Conservation (phyloP, 2,329 filamentous ascomycete species). For the Colletotrichum lini region DNA sequence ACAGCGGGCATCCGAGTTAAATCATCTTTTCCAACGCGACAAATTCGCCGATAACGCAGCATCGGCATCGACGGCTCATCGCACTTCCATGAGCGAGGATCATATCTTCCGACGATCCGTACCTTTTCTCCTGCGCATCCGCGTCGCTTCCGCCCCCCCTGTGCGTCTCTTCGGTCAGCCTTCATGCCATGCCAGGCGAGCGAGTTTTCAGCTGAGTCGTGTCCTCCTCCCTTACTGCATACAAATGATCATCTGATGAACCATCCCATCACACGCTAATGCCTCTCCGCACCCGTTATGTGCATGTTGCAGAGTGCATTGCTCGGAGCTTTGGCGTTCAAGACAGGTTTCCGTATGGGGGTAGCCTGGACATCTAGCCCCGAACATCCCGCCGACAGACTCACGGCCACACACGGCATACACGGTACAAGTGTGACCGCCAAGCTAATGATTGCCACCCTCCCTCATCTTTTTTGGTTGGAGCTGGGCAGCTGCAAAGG, state of each 20-base stretch:
- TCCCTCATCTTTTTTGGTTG: not conserved
- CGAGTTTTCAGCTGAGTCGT: constrained; percentile 10
- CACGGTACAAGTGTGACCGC: not conserved
- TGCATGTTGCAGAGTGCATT: constrained; percentile 22
- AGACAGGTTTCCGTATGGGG: constrained; percentile 6
- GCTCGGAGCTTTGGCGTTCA: not conserved
- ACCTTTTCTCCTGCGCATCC: constrained; percentile 23
- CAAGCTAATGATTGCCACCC: not conserved
- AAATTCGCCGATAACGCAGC: constrained; percentile 13
- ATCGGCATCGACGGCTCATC: constrained; percentile 1
- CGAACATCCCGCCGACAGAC: constrained; percentile 10
- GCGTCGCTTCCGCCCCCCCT: constrained; percentile 4
- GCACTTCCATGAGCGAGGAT: too few relatives aligned
- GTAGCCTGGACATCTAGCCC: not conserved
- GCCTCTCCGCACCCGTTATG: constrained; percentile 26
- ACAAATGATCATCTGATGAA: constrained; percentile 37
- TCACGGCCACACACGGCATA: not conserved
- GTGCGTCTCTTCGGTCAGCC: constrained; percentile 6
- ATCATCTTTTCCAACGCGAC: constrained; percentile 23
- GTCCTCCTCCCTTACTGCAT: constrained; percentile 16
- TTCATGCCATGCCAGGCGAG: constrained; percentile 4
- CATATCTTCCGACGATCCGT: constrained; percentile 26
- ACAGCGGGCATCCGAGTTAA: constrained; percentile 22
- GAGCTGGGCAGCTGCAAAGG: constrained; percentile 14
- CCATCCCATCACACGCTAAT: constrained; percentile 21